Evolutionary conservation across 345 rosid genomes (phyloP).

Genomic region (Euphorbia pulcherrima): DNA sequence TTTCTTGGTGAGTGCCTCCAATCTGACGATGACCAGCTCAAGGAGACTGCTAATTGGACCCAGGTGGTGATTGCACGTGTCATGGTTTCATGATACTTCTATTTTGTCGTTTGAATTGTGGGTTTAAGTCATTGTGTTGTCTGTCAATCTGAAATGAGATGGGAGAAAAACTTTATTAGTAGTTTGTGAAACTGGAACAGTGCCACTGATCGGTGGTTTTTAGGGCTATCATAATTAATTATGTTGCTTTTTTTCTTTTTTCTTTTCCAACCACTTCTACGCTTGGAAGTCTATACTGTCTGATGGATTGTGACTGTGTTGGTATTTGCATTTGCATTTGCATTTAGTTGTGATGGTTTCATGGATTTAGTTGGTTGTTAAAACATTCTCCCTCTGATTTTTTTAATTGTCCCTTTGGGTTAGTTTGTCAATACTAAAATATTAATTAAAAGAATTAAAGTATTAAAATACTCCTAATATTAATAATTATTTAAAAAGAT

Average conservation of each 20-base stretch:
- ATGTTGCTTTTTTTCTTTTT: too few relatives aligned
- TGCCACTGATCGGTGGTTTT: constrained; percentile 37
- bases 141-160: constrained; percentile 14
- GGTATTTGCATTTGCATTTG: neutral
- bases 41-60: constrained; percentile 82
- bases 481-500: too few relatives aligned
- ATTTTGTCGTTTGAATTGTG: constrained; percentile 9
- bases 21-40: constrained; percentile 81
- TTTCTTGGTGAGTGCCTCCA: constrained; percentile 69
- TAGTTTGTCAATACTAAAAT: too few relatives aligned
- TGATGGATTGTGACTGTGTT: neutral
- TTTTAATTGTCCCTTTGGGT: too few relatives aligned
- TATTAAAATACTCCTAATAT: too few relatives aligned
- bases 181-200: constrained; percentile 2
- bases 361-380: too few relatives aligned
- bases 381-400: too few relatives aligned
- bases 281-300: neutral
- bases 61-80: constrained; percentile 82
- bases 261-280: neutral
- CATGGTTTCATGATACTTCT: constrained; percentile 54
- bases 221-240: constrained; percentile 23
- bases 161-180: constrained; percentile 12
- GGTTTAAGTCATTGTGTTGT: constrained; percentile 12
- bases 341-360: neutral
- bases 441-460: too few relatives aligned